Percentiles rank a stretch among this genome's conserved stretches.
phyloP scores from a whole-genome alignment of 148 eudicot genomes.

The Pouteria glomerata region DNA sequence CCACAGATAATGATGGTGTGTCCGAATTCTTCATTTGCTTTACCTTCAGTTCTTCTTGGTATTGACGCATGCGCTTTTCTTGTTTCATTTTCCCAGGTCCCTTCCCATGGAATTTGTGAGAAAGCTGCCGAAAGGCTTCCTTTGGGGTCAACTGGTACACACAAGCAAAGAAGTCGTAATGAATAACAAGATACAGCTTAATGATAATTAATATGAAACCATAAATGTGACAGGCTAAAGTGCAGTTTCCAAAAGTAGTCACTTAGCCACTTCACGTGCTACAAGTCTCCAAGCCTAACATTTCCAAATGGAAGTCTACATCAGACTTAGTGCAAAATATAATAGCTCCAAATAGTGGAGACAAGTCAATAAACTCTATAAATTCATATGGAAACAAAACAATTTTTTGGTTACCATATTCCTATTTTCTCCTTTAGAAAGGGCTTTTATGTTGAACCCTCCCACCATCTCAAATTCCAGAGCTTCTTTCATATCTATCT shows the following conservation, averaged over 20 bases:
- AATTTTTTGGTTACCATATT: background rate
- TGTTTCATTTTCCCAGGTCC: slow-evolving; percentile 92
- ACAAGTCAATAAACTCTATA: no score
- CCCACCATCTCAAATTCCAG: background rate
- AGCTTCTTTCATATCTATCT: background rate
- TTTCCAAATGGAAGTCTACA: background rate
- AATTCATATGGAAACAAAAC: background rate
- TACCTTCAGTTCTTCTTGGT: slow-evolving; percentile 75
- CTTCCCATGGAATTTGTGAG: slow-evolving; percentile 94
- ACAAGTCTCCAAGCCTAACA: background rate
- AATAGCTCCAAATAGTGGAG: background rate
- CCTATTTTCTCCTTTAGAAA: background rate
- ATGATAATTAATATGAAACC: background rate
- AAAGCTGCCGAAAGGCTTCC: slow-evolving; percentile 81
- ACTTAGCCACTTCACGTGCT: background rate
- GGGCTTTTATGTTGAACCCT: background rate
- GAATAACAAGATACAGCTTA: background rate
- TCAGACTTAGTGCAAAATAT: background rate
- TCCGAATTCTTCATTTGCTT: slow-evolving; percentile 91
- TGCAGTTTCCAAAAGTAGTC: background rate
- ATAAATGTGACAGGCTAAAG: background rate
- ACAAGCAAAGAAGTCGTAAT: slow-evolving; percentile 5
- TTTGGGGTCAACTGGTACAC: slow-evolving; percentile 82
- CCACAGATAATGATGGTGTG: slow-evolving; percentile 80
- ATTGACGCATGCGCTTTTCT: slow-evolving; percentile 87